phyloP scores from a whole-genome alignment of 176 grass and related monocot genomes.

The Musa troglodytarum region DNA sequence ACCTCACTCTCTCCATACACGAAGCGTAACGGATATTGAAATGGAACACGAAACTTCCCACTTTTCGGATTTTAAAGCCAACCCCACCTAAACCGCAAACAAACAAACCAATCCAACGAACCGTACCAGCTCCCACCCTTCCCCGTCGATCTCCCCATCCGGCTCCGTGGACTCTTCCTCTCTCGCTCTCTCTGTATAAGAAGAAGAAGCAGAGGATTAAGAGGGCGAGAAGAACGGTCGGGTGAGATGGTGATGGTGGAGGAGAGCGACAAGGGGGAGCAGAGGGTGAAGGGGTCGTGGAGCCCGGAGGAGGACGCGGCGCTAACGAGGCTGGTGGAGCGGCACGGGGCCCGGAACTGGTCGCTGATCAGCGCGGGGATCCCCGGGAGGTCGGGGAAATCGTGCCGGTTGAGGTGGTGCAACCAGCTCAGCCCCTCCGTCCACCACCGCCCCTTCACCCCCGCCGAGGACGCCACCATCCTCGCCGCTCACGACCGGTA shows the following conservation, averaged over 20 bases:
- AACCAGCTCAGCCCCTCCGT: conserved; percentile 82
- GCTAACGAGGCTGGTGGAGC: conserved; percentile 40
- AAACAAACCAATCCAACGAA: conserved; percentile 29
- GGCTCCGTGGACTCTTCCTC: no score
- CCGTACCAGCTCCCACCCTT: background rate
- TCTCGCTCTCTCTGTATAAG: no score
- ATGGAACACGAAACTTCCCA: conserved; percentile 13
- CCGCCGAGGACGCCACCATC: conserved; percentile 59
- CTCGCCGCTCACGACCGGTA: conserved; percentile 37
- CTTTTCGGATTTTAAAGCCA: background rate
- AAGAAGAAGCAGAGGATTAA: background rate
- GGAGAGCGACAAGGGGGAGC: background rate
- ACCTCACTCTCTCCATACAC: background rate
- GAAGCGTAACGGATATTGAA: conserved; percentile 11
- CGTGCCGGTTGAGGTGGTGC: conserved; percentile 86
- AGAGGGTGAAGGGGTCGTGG: conserved; percentile 72
- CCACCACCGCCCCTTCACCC: conserved; percentile 76
- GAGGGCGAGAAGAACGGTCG: background rate
- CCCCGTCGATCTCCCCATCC: conserved; percentile 1
- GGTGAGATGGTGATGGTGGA: background rate
- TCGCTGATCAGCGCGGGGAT: conserved; percentile 53
- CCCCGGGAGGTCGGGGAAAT: conserved; percentile 70
- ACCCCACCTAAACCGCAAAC: conserved; percentile 28
- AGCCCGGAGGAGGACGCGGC: conserved; percentile 73
- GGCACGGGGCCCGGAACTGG: conserved; percentile 73